Percentiles rank a stretch among this genome's conserved stretches.
These are phyloP conservation scores for Mycena filopes DNA, from an alignment of 768 basidiomycete genomes.

Conservation along the genomic window DNA sequence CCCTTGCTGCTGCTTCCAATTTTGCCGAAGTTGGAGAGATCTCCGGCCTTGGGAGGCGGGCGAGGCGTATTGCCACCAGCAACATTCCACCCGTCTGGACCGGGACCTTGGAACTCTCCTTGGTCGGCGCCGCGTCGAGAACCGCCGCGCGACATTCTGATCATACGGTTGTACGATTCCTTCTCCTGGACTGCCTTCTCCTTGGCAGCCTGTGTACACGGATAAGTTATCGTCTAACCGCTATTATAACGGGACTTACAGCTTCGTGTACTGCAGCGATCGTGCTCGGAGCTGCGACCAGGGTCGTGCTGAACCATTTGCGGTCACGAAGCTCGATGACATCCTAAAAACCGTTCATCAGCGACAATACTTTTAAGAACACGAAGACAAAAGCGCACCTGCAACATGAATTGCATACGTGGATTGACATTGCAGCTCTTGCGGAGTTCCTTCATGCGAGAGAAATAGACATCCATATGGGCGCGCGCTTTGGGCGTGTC, in stretches of 20 bases:
- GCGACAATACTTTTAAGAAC: conserved; percentile 6
- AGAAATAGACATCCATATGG: conserved; percentile 11
- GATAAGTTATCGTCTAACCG: conserved; percentile 19
- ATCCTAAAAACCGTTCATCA: conserved; percentile 6
- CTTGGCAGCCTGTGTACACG: conserved; percentile 71
- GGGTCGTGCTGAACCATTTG: conserved; percentile 81
- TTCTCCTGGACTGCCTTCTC: conserved; percentile 78
- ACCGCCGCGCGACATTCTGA: conserved; percentile 89
- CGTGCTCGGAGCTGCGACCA: conserved; percentile 82
- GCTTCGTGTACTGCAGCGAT: conserved; percentile 90
- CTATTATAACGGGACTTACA: conserved; percentile 56
- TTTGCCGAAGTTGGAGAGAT: conserved; percentile 90
- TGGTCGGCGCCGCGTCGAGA: conserved; percentile 88
- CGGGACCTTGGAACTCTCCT: conserved; percentile 63
- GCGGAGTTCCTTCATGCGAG: not conserved
- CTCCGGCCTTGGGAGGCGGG: conserved; percentile 81
- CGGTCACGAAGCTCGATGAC: conserved; percentile 77
- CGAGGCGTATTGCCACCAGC: conserved; percentile 62
- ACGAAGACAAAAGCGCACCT: not conserved
- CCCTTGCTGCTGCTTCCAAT: conserved; percentile 85
- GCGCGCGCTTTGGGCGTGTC: not conserved
- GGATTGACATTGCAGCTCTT: too few species aligned
- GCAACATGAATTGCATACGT: conserved; percentile 1
- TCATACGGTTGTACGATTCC: conserved; percentile 66
- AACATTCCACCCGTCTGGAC: conserved; percentile 87